These are phyloP conservation scores for Panus rudis DNA, from an alignment of 768 basidiomycete genomes.

Conservation along the genomic window DNA sequence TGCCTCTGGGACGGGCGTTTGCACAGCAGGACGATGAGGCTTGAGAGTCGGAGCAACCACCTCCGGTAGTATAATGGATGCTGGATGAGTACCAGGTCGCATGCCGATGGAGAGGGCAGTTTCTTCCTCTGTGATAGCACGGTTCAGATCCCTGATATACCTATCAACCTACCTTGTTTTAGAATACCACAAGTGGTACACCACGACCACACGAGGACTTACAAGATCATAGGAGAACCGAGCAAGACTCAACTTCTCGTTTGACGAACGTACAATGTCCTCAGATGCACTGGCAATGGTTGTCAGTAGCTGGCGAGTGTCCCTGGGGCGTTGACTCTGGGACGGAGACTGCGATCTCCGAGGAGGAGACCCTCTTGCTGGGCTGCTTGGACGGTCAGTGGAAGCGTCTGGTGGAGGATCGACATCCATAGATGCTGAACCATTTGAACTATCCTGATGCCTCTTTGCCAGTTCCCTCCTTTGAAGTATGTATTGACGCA, in stretches of 20 bases:
- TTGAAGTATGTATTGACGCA: conserved; percentile 46
- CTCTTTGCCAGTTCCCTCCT: no score
- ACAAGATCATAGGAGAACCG: conserved; percentile 67
- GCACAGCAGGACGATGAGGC: conserved; percentile 36
- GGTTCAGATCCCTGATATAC: conserved; percentile 71
- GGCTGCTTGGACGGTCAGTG: no score
- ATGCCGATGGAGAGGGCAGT: conserved; percentile 46
- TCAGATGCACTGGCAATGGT: conserved; percentile 54
- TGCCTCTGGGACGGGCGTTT: conserved; percentile 3
- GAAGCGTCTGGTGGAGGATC: no score
- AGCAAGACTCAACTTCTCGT: conserved; percentile 76
- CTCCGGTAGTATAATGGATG: conserved; percentile 56
- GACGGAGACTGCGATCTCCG: conserved; percentile 12
- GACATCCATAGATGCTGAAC: no score
- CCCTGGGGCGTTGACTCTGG: conserved; percentile 30
- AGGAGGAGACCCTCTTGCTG: no score
- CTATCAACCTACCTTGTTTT: conserved; percentile 54
- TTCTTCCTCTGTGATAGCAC: conserved; percentile 61
- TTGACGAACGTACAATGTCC: conserved; percentile 53
- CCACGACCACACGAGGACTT: conserved; percentile 16
- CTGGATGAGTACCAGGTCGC: conserved; percentile 46
- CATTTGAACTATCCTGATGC: no score
- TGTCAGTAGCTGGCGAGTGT: conserved; percentile 46
- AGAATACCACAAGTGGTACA: neutral
- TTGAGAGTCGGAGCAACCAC: conserved; percentile 51